phyloP scores from a whole-genome alignment of 768 basidiomycete genomes.

The Paxillus rubicundulus region DNA sequence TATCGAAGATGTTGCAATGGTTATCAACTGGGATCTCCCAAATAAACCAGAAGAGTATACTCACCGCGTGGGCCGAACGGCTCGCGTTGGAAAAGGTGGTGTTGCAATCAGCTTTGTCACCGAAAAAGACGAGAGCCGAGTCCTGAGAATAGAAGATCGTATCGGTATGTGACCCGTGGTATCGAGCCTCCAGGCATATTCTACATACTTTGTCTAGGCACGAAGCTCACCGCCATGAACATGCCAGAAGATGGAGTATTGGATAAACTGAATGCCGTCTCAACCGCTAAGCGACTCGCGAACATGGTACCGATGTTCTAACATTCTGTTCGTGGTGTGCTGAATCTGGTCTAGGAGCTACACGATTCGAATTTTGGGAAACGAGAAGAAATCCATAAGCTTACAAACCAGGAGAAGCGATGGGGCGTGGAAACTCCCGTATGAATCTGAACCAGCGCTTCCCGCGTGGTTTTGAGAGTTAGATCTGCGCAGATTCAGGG shows the following conservation, averaged over 20 bases:
- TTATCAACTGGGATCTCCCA: conserved; percentile 97
- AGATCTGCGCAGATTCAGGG: conserved; percentile 9
- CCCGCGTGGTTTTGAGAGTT: neutral
- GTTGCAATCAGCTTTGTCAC: conserved; percentile 93
- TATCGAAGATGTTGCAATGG: conserved; percentile 93
- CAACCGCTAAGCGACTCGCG: conserved; percentile 88
- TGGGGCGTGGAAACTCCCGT: neutral
- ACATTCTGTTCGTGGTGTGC: neutral
- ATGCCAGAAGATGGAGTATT: conserved; percentile 81
- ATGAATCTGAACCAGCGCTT: neutral
- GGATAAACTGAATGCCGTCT: conserved; percentile 83
- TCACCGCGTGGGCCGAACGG: conserved; percentile 92
- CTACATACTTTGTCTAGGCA: conserved; percentile 44
- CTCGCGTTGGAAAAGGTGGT: conserved; percentile 86
- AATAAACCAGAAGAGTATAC: conserved; percentile 90
- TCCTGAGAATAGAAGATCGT: conserved; percentile 79
- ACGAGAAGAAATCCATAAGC: conserved; percentile 77
- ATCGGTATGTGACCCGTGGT: conserved; percentile 59
- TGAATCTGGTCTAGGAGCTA: conserved; percentile 55
- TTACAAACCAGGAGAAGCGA: conserved; percentile 44
- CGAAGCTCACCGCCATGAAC: conserved; percentile 67
- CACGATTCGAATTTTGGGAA: conserved; percentile 88
- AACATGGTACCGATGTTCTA: conserved; percentile 66
- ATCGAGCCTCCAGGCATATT: neutral
- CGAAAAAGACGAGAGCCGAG: conserved; percentile 84